Percentiles rank a stretch among this genome's conserved stretches.
Evolutionary conservation across 1,284 basidiomycete species (phyloP).

Genomic region (Golubevia sp.): DNA sequence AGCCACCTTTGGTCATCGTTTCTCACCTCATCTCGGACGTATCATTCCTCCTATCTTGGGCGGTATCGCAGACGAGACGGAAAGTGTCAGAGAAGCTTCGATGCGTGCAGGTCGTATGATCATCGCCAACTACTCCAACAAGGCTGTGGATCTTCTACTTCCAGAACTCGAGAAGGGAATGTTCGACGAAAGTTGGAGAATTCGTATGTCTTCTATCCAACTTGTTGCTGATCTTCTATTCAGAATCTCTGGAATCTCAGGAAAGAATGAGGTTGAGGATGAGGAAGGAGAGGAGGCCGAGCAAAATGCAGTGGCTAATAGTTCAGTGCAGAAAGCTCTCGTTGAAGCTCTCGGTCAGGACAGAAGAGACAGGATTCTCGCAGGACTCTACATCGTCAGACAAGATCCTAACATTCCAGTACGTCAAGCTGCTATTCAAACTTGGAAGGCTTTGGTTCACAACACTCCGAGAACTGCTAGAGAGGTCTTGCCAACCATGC

Average conservation of each 20-base stretch:
- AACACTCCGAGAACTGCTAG: constrained; percentile 74
- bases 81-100: constrained; percentile 86
- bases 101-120: constrained; percentile 99
- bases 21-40: constrained; percentile 91
- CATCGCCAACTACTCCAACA: constrained; percentile 88
- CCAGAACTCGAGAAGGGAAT: constrained; percentile 94
- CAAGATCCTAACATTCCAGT: constrained; percentile 91
- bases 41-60: constrained; percentile 91
- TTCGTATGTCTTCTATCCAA: constrained; percentile 86
- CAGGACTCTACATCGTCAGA: constrained; percentile 87
- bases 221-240: constrained; percentile 94
- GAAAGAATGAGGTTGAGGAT: constrained; percentile 74
- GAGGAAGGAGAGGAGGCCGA: constrained; percentile 73
- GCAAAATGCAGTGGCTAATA: constrained; percentile 70
- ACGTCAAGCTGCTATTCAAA: constrained; percentile 88
- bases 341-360: constrained; percentile 86
- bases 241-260: constrained; percentile 96
- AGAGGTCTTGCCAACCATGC: constrained; percentile 80
- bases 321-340: constrained; percentile 72
- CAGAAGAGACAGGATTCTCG: constrained; percentile 85
- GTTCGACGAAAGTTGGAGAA: constrained; percentile 93
- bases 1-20: constrained; percentile 91
- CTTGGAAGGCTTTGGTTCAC: constrained; percentile 97
- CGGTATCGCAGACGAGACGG: constrained; percentile 90
- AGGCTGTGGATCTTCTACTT: constrained; percentile 89